A percentile compares a stretch with the other conserved stretches of the same genome.
phyloP scores from a whole-genome alignment of 805 yeast species.

The Saccharomycopsis malanga region DNA sequence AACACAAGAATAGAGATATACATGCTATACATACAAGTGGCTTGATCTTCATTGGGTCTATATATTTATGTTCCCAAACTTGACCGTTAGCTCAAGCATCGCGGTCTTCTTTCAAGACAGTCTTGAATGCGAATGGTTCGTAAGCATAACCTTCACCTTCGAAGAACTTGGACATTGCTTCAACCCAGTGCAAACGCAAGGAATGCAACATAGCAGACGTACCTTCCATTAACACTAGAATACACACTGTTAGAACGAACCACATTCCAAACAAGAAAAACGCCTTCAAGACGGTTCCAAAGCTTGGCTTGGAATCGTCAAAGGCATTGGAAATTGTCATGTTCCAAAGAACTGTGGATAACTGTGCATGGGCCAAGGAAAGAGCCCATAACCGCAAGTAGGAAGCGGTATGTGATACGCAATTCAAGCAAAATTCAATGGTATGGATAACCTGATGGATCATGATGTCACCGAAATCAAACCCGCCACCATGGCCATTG shows the following conservation, averaged over 20 bases:
- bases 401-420: slow-evolving; percentile 77
- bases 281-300: slow-evolving; percentile 38
- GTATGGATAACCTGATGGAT: slow-evolving; percentile 78
- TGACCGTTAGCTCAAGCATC: no score
- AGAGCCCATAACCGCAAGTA: slow-evolving; percentile 74
- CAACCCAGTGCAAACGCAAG: slow-evolving; percentile 75
- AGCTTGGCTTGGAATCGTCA: slow-evolving; percentile 39
- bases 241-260: slow-evolving; percentile 63
- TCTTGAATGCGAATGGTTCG: slow-evolving; percentile 51
- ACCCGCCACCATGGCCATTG: slow-evolving; percentile 36
- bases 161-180: slow-evolving; percentile 72
- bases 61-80: no score
- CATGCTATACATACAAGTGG: no score
- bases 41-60: no score
- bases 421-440: slow-evolving; percentile 70
- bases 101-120: slow-evolving; percentile 23
- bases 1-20: no score
- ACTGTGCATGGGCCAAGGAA: slow-evolving; percentile 73
- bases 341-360: slow-evolving; percentile 66
- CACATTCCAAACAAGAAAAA: slow-evolving; percentile 64
- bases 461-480: slow-evolving; percentile 61
- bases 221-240: slow-evolving; percentile 74
- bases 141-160: slow-evolving; percentile 70
- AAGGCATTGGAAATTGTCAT: slow-evolving; percentile 67
- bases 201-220: slow-evolving; percentile 81